Evolutionary conservation across 2,329 filamentous ascomycete species (phyloP).

Genomic region (Sporothrix brunneoviolacea): DNA sequence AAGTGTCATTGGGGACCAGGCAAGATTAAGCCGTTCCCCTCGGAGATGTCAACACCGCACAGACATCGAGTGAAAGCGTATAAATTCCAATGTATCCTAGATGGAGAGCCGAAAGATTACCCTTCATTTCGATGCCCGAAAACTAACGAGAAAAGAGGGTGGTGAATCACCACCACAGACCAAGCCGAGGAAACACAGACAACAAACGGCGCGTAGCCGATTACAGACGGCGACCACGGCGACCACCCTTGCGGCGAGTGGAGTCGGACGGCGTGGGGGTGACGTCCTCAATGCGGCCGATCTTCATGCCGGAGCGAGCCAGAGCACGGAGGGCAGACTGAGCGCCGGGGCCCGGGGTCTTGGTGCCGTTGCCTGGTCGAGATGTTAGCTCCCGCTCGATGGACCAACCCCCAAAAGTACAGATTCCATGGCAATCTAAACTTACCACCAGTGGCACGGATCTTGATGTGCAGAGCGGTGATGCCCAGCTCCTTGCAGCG

Average conservation of each 20-base stretch:
- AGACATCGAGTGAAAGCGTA: slow-evolving; percentile 13
- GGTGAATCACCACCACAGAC: not conserved
- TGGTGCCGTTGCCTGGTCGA: slow-evolving; percentile 83
- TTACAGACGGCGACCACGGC: slow-evolving; percentile 99
- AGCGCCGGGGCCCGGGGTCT: slow-evolving; percentile 98
- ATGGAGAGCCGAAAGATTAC: too few species aligned
- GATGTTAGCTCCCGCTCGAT: slow-evolving; percentile 3
- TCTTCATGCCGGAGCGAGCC: slow-evolving; percentile 99
- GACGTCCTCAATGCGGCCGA: slow-evolving; percentile 98
- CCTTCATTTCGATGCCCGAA: not conserved
- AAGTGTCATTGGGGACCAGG: slow-evolving; percentile 55
- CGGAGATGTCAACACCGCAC: slow-evolving; percentile 64
- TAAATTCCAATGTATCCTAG: not conserved
- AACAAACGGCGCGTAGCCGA: slow-evolving; percentile 1
- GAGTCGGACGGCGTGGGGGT: slow-evolving; percentile 98
- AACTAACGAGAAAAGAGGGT: not conserved
- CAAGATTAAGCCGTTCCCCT: slow-evolving; percentile 59
- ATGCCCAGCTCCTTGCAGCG: slow-evolving; percentile 68
- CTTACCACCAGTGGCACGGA: slow-evolving; percentile 95
- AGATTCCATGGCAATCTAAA: too few species aligned
- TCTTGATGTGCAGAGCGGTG: slow-evolving; percentile 99
- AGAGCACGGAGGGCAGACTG: slow-evolving; percentile 98
- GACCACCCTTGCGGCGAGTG: slow-evolving; percentile 99
- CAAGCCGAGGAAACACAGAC: not conserved
- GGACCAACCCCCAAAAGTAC: too few species aligned